Conservation (phyloP, 352 stramenopile genomes). For the Phytophthora ramorum region DNA sequence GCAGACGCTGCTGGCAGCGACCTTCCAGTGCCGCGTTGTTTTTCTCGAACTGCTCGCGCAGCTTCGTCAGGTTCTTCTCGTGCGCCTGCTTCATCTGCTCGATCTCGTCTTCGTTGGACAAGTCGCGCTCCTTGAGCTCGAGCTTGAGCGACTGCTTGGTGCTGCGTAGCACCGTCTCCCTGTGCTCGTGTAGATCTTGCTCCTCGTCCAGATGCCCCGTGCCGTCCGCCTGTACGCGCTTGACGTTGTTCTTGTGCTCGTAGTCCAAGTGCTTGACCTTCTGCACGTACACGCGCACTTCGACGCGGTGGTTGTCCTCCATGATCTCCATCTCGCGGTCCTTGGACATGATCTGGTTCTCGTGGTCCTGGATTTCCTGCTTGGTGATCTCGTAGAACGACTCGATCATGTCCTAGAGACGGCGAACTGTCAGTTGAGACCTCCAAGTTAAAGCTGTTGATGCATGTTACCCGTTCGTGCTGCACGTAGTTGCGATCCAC, state of each 20-base stretch:
- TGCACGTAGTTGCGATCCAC: constrained; percentile 96
- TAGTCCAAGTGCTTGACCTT: constrained; percentile 97
- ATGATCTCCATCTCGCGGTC: constrained; percentile 96
- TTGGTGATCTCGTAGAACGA: constrained; percentile 96
- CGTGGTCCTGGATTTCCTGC: constrained; percentile 90
- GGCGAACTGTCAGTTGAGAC: constrained; percentile 3
- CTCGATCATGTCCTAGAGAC: constrained; percentile 92
- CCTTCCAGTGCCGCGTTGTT: constrained; percentile 80
- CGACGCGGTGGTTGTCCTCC: constrained; percentile 95
- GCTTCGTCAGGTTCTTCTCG: constrained; percentile 93
- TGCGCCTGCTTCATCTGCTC: constrained; percentile 91
- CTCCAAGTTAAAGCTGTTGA: constrained; percentile 15
- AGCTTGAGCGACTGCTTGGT: constrained; percentile 81
- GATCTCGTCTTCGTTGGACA: constrained; percentile 91
- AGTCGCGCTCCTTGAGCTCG: constrained; percentile 84
- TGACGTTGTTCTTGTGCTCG: constrained; percentile 95
- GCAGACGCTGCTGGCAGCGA: constrained; percentile 74
- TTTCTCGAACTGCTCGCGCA: constrained; percentile 92
- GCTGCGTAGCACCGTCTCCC: constrained; percentile 68
- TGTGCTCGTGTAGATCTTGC: constrained; percentile 67
- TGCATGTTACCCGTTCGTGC: constrained; percentile 71
- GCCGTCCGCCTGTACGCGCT: constrained; percentile 78
- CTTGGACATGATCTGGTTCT: constrained; percentile 92
- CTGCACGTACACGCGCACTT: constrained; percentile 94
- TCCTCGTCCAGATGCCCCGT: constrained; percentile 80